phyloP scores from a whole-genome alignment of 257 asterid species.

The Nemophila menziesii region DNA sequence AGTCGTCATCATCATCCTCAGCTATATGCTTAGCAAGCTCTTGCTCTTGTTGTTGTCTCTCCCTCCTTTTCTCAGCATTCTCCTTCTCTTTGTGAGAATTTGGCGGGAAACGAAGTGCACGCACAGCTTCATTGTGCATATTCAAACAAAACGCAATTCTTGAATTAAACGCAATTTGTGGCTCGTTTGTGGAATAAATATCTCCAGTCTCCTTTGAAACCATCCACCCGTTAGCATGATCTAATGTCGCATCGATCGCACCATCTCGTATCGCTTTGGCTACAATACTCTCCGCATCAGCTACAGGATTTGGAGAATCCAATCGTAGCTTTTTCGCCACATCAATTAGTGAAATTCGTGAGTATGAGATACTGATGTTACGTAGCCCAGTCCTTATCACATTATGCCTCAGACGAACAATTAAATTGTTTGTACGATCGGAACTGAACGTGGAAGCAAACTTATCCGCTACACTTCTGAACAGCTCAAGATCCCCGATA shows the following conservation, averaged over 20 bases:
- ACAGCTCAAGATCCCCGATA: slow-evolving; percentile 59
- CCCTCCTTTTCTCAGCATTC: slow-evolving; percentile 56
- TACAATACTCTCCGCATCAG: slow-evolving; percentile 59
- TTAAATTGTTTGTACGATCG: slow-evolving; percentile 53
- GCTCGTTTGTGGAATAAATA: slow-evolving; percentile 67
- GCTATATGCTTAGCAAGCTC: slow-evolving; percentile 69
- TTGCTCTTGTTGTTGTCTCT: slow-evolving; percentile 60
- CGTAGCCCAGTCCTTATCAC: slow-evolving; percentile 63
- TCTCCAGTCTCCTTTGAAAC: slow-evolving; percentile 66
- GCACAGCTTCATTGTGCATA: slow-evolving; percentile 70
- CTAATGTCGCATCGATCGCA: slow-evolving; percentile 61
- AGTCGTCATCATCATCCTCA: slow-evolving; percentile 64
- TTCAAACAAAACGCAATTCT: slow-evolving; percentile 65
- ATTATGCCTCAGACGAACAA: slow-evolving; percentile 62
- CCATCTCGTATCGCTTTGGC: slow-evolving; percentile 76
- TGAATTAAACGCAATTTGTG: slow-evolving; percentile 58
- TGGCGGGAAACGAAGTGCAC: slow-evolving; percentile 62
- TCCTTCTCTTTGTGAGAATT: slow-evolving; percentile 55
- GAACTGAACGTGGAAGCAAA: slow-evolving; percentile 43
- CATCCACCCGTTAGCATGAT: slow-evolving; percentile 69
- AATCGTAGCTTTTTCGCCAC: slow-evolving; percentile 58
- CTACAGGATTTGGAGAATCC: slow-evolving; percentile 50
- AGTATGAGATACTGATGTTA: slow-evolving; percentile 60
- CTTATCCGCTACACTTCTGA: slow-evolving; percentile 50
- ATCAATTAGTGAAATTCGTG: slow-evolving; percentile 34